phyloP scores from a whole-genome alignment of 805 yeast genomes.

The Hanseniaspora jakobsenii region DNA sequence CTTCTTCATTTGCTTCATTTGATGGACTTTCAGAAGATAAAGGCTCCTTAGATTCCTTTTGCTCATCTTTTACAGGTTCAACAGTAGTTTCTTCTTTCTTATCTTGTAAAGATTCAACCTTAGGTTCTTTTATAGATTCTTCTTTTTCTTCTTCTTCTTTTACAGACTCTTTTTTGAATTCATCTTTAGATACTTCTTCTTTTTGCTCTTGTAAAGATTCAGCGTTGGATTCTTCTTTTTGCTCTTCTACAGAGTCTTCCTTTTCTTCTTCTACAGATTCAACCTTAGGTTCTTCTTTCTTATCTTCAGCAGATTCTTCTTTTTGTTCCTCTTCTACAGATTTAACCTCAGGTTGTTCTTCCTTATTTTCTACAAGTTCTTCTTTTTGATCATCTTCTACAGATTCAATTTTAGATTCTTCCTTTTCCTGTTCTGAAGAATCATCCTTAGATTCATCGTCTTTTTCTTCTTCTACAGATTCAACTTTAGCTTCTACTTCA shows the following conservation, averaged over 20 bases:
- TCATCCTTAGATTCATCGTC: not conserved
- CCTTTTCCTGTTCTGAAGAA: not conserved
- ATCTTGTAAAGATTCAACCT: no score
- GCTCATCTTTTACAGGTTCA: not conserved
- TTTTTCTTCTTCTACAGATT: not conserved
- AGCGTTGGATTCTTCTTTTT: not conserved
- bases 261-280: not conserved
- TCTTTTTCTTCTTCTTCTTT: not conserved
- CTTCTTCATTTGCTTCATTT: constrained; percentile 21
- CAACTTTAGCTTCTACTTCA: not conserved
- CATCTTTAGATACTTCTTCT: no score
- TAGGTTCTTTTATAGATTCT: not conserved
- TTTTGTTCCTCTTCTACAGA: not conserved
- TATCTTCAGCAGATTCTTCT: not conserved
- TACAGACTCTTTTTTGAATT: no score
- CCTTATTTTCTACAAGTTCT: not conserved
- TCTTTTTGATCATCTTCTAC: not conserved
- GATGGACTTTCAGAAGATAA: no score
- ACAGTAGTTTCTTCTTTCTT: not conserved
- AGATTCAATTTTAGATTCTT: not conserved
- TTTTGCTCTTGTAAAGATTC: not conserved
- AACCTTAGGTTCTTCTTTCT: no score
- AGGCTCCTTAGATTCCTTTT: no score
- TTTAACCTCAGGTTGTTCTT: not conserved
- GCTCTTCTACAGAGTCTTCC: not conserved